Percentiles rank a stretch among this genome's conserved stretches.
Evolutionary conservation across 768 basidiomycete genomes (phyloP).

Genomic region (Lactifluus rugatus): DNA sequence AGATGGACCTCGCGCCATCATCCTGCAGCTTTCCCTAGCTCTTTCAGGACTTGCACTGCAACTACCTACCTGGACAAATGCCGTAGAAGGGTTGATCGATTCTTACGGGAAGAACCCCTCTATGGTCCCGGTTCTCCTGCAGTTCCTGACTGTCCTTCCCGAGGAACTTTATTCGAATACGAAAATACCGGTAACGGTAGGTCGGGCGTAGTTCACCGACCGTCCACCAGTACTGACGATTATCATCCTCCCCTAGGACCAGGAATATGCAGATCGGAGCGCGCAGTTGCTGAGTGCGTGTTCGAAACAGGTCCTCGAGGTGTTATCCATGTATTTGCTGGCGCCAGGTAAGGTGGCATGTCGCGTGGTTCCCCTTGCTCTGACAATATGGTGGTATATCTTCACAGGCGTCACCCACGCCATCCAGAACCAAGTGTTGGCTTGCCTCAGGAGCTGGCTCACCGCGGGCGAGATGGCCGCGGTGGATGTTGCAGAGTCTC

Average conservation of each 20-base stretch:
- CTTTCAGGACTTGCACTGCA: constrained; percentile 87
- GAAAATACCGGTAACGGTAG: constrained; percentile 78
- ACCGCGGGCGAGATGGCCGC: constrained; percentile 74
- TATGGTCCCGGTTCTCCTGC: constrained; percentile 74
- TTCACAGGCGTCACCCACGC: constrained; percentile 63
- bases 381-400: background rate
- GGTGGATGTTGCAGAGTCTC: constrained; percentile 54
- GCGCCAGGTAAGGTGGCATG: constrained; percentile 59
- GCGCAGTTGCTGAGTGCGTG: constrained; percentile 55
- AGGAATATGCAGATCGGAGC: constrained; percentile 60
- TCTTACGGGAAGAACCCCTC: constrained; percentile 75
- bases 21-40: constrained; percentile 84
- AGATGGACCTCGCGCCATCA: constrained; percentile 69
- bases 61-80: constrained; percentile 74
- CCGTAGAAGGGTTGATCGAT: constrained; percentile 73
- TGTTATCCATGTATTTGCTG: constrained; percentile 81
- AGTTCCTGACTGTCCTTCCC: constrained; percentile 85
- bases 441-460: constrained; percentile 82
- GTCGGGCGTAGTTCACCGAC: constrained; percentile 26
- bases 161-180: constrained; percentile 82
- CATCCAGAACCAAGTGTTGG: constrained; percentile 76
- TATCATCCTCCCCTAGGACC: constrained; percentile 41
- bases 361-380: background rate
- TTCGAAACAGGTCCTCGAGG: constrained; percentile 58
- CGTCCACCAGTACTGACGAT: background rate